Conservation (phyloP, 306 rosid genomes). For the Quercus engelmannii region DNA sequence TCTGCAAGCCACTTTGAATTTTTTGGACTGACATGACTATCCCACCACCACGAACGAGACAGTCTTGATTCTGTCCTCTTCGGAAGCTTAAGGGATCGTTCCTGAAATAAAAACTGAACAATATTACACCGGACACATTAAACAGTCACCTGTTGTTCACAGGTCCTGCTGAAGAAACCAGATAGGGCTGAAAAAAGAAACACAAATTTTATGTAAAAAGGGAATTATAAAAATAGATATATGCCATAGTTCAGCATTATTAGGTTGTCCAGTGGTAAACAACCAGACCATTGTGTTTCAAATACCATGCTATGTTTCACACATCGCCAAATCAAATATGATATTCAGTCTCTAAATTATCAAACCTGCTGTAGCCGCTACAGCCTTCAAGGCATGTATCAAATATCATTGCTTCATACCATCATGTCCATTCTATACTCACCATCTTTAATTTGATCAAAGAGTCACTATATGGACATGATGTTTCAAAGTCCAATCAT, state of each 20-base stretch:
- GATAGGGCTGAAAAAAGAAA: background rate
- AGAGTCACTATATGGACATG: background rate
- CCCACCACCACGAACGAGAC: slow-evolving; percentile 98
- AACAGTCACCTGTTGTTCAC: background rate
- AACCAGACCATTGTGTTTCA: too few species aligned
- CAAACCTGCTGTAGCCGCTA: too few species aligned
- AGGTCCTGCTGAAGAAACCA: background rate
- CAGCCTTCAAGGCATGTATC: too few species aligned
- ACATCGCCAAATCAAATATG: background rate
- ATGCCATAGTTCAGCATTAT: background rate
- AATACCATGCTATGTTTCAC: too few species aligned
- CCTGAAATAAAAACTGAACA: slow-evolving; percentile 34
- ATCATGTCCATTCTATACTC: background rate
- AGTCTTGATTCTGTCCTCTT: slow-evolving; percentile 64
- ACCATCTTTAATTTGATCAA: background rate
- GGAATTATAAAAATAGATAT: background rate
- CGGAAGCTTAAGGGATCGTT: slow-evolving; percentile 37
- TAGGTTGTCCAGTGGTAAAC: too few species aligned
- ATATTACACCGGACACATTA: background rate
- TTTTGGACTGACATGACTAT: slow-evolving; percentile 71
- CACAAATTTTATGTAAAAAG: background rate
- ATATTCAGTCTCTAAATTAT: background rate
- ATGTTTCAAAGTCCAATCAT: background rate
- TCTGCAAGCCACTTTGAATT: slow-evolving; percentile 89
- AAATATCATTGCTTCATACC: too few species aligned